phyloP scores from a whole-genome alignment of 2,329 filamentous ascomycete species.

The Trichophaea hybrida region DNA sequence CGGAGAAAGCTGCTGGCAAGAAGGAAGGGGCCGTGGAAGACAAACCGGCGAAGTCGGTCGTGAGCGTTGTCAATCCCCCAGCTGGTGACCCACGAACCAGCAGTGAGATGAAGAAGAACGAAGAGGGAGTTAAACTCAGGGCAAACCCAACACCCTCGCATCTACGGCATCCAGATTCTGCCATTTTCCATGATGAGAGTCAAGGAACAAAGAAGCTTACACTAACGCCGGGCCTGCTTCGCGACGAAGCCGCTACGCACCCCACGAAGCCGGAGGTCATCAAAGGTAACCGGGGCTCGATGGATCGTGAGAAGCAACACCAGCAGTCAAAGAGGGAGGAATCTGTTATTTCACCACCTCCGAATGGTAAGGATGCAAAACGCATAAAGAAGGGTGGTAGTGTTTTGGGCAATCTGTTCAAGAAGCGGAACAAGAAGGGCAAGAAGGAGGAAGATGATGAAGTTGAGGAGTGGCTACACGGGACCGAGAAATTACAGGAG shows the following conservation, averaged over 20 bases:
- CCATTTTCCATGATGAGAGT: constrained; percentile 92
- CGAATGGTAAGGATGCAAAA: constrained; percentile 58
- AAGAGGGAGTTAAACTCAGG: constrained; percentile 46
- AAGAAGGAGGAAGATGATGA: constrained; percentile 30
- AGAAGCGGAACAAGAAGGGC: constrained; percentile 27
- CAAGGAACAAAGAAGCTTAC: constrained; percentile 96
- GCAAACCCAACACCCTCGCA: constrained; percentile 21
- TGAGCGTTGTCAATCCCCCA: constrained; percentile 1
- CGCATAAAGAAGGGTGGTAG: constrained; percentile 52
- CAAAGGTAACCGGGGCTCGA: constrained; percentile 36
- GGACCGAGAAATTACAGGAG: constrained; percentile 18
- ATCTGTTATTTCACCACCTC: constrained; percentile 40
- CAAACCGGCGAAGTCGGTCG: constrained; percentile 7
- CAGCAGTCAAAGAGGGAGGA: constrained; percentile 49
- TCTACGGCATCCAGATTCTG: constrained; percentile 28
- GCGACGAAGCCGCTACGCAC: constrained; percentile 39
- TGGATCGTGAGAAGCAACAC: constrained; percentile 53
- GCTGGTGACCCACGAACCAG: background rate
- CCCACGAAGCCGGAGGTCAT: constrained; percentile 5
- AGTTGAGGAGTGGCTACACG: constrained; percentile 30
- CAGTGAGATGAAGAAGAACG: constrained; percentile 37
- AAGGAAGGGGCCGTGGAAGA: background rate
- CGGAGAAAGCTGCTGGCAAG: constrained; percentile 27
- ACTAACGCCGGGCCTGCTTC: constrained; percentile 77
- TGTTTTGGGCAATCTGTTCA: constrained; percentile 49